phyloP scores from a whole-genome alignment of 1,284 basidiomycete genomes.

The Termitomyces sp. region DNA sequence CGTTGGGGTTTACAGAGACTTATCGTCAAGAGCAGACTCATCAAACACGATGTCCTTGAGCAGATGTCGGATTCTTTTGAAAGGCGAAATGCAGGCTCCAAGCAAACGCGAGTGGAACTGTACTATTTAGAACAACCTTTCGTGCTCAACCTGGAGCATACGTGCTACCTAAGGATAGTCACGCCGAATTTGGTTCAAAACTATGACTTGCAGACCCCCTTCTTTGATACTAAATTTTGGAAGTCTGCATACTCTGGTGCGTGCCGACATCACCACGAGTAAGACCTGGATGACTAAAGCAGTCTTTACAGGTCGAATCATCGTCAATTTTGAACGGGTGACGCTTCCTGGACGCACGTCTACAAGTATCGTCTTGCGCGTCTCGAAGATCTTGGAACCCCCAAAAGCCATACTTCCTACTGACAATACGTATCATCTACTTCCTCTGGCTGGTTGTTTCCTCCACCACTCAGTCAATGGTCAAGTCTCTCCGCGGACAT shows the following conservation, averaged over 20 bases:
- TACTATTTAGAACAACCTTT: conserved; percentile 6
- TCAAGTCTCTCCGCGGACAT: background rate
- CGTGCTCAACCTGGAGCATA: background rate
- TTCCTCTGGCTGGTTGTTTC: background rate
- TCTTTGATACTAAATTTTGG: background rate
- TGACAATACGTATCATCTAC: background rate
- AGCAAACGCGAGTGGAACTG: background rate
- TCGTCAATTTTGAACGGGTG: background rate
- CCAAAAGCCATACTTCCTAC: background rate
- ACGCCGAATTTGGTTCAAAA: background rate
- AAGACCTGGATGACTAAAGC: background rate
- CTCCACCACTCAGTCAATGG: background rate
- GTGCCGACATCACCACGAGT: background rate
- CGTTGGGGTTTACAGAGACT: background rate
- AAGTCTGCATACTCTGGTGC: background rate
- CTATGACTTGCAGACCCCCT: background rate
- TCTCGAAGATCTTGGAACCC: background rate
- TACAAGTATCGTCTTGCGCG: background rate
- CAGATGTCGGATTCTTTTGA: background rate
- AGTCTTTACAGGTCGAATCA: background rate
- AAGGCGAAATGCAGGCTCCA: background rate
- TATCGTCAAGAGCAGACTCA: background rate
- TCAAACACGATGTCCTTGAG: background rate
- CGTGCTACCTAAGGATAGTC: background rate
- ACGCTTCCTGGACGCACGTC: background rate